Conservation (phyloP, 2,329 filamentous ascomycete genomes). For the Aspergillus aculeatus region DNA sequence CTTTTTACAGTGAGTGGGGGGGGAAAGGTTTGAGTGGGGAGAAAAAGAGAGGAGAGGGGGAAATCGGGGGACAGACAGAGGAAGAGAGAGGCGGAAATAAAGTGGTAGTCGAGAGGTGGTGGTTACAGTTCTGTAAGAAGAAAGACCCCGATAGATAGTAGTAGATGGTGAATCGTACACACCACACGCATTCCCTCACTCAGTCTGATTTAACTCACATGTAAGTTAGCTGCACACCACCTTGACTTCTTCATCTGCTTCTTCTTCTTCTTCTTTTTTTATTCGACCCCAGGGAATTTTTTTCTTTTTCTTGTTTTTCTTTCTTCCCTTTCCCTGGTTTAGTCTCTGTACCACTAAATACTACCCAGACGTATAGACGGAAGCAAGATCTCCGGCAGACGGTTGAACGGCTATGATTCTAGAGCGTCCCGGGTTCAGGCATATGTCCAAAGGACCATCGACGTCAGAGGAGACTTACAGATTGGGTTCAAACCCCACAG, state of each 20-base stretch:
- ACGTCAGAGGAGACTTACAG: slow-evolving; percentile 3
- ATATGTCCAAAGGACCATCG: background rate
- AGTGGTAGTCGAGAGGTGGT: background rate
- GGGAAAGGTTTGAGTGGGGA: background rate
- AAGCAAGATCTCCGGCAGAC: slow-evolving; percentile 1
- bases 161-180: background rate
- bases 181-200: background rate
- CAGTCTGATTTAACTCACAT: background rate
- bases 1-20: background rate
- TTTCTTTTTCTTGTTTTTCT: background rate
- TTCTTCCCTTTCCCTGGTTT: background rate
- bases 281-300: background rate
- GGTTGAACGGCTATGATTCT: slow-evolving; percentile 2
- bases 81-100: background rate
- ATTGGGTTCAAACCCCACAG: background rate
- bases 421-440: slow-evolving; percentile 1
- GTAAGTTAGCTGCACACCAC: background rate
- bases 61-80: no score
- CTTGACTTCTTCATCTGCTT: background rate
- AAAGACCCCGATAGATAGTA: background rate
- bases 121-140: background rate
- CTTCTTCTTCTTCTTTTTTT: background rate
- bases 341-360: background rate
- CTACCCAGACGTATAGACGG: background rate
- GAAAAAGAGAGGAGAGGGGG: background rate